phyloP scores from a whole-genome alignment of 495 filamentous ascomycete species.

The Xylaria curta region DNA sequence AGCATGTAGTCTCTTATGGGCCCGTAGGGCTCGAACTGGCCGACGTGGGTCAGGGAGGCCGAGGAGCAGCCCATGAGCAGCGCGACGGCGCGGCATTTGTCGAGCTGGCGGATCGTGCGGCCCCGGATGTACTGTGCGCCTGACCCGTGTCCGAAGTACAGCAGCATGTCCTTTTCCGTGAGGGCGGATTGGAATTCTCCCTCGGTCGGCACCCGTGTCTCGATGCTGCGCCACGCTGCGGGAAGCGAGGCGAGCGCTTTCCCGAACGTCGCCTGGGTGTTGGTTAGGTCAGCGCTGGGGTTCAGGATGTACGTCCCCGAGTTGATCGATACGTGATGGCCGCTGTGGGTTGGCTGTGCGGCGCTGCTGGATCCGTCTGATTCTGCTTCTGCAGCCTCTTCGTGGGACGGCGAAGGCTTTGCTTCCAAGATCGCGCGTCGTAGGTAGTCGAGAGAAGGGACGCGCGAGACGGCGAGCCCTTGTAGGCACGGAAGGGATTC shows the following conservation, averaged over 20 bases:
- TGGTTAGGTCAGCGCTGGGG: conserved; percentile 77
- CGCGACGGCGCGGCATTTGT: conserved; percentile 69
- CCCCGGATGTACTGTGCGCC: conserved; percentile 93
- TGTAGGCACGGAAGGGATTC: conserved; percentile 89
- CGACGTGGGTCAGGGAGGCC: conserved; percentile 76
- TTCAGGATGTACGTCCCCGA: conserved; percentile 88
- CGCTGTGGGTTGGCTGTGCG: conserved; percentile 31
- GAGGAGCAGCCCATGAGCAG: conserved; percentile 93
- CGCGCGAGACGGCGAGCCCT: conserved; percentile 77
- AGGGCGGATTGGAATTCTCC: conserved; percentile 72
- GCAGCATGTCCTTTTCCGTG: conserved; percentile 66
- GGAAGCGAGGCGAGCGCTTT: conserved; percentile 54
- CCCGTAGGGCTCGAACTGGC: conserved; percentile 87
- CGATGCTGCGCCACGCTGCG: conserved; percentile 67
- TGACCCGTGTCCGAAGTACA: conserved; percentile 96
- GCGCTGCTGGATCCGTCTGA: conserved; percentile 19
- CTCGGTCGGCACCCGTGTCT: conserved; percentile 73
- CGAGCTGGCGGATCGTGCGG: conserved; percentile 76
- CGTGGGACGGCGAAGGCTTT: conserved; percentile 16
- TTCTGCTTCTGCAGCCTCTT: conserved; percentile 16
- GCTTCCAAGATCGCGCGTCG: conserved; percentile 57
- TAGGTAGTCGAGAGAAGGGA: conserved; percentile 83
- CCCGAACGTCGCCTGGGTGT: conserved; percentile 79
- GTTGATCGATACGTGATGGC: conserved; percentile 61
- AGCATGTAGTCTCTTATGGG: conserved; percentile 90